Base-by-base conservation (phyloP, 768 basidiomycete species). In the Tulasnella sp. region DNA sequence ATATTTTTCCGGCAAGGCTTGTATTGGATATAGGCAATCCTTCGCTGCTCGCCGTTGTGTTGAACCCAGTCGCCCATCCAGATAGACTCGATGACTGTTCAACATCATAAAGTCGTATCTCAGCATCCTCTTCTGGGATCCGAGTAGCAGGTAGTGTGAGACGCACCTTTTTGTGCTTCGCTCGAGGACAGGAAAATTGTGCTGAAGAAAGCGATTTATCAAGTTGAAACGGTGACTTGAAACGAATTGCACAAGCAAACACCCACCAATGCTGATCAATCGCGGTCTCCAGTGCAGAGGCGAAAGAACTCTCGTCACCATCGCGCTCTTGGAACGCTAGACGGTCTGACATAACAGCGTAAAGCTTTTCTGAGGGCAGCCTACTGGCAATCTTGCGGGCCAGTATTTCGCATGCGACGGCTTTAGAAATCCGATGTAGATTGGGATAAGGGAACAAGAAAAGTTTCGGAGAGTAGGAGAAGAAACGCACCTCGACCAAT, bases 51-150 rank as follows among this genome's bases (percentile, higher is more conserved):
- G 62, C 84, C 85, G 62, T 87, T 83, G 59, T 76, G 77, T 69
- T 93, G 93, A 2, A 94, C 76, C 60, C 89, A 76, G 19, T 84
- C 80, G 15, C 93, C 93, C 9, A 71, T 76, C 92, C 93, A 94
- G 17, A 97, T 74, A 0, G 81, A 76, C 65, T 81, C 80, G 42
- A 93, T 83, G 11, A 93, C 92, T 90, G 27, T 41, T 21, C 9
- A 7, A 15, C 5, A 38, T 38, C 7, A 38, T 38, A 15, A 5
- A 38, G 34, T 24, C 11, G 43, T 41, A 15, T 11, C 19, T 10
- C 12, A 22, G 17, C 2, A 17, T 42, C 22, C 29, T 34, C 30
- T 2, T n/a, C 46, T 19, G 24, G 9, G 44, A 3, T 9, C 8
- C n/a, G 2, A 12, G 5, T 44, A n/a, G n/a, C n/a, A n/a, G n/a